These are phyloP conservation scores for Glonium stellatum DNA, from an alignment of 495 filamentous ascomycete species.

Conservation along the genomic window DNA sequence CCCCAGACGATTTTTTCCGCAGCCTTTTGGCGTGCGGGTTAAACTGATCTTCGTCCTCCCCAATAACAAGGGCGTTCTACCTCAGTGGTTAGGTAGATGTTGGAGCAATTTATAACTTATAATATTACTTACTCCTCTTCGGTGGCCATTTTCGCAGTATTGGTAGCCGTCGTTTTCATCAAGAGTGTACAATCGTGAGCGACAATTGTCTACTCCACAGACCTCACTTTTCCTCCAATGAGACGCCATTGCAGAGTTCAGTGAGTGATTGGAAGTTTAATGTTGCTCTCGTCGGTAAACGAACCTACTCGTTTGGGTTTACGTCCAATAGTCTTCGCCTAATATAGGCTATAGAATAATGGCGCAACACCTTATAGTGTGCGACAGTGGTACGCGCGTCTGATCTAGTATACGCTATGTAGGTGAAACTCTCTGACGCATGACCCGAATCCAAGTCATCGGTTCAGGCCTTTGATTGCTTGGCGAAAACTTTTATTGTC, in stretches of 20 bases:
- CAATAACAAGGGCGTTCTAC: slow-evolving; percentile 35
- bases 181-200: slow-evolving; percentile 43
- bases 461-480: no score
- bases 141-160: slow-evolving; percentile 51
- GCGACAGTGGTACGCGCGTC: no score
- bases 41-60: slow-evolving; percentile 72
- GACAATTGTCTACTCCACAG: slow-evolving; percentile 40
- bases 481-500: no score
- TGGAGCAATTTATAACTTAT: neutral
- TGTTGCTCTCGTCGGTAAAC: no score
- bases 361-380: no score
- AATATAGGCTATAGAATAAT: no score
- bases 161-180: slow-evolving; percentile 40
- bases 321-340: no score
- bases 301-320: neutral
- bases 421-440: no score
- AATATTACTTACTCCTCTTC: slow-evolving; percentile 38
- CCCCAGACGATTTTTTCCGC: slow-evolving; percentile 45
- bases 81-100: neutral
- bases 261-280: neutral
- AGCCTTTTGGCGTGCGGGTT: slow-evolving; percentile 52
- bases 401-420: no score
- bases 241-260: neutral
- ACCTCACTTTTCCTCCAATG: slow-evolving; percentile 12
- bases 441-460: no score